Evolutionary conservation across 495 filamentous ascomycete species (phyloP).

Genomic region (Haplographium delicatum): DNA sequence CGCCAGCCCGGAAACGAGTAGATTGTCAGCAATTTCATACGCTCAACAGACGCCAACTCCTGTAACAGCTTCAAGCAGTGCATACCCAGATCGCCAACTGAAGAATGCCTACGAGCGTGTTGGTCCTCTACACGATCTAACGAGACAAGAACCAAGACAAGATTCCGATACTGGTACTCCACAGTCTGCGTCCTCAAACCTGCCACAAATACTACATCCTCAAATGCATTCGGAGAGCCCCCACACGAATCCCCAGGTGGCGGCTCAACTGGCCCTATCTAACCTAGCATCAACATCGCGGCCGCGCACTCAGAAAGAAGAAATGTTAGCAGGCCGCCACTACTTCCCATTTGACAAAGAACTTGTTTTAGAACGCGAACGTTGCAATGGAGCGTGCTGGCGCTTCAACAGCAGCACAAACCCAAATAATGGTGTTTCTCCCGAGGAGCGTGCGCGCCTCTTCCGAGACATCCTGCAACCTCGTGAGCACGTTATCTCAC

Average conservation of each 20-base stretch:
- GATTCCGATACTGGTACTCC: conserved; percentile 23
- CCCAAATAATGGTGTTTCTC: conserved; percentile 66
- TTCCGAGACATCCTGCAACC: conserved; percentile 67
- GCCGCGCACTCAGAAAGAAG: conserved; percentile 74
- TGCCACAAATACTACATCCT: conserved; percentile 38
- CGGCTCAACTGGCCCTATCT: conserved; percentile 55
- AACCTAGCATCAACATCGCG: conserved; percentile 39
- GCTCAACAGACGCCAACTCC: conserved; percentile 39
- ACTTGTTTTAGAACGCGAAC: conserved; percentile 78
- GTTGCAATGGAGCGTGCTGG: conserved; percentile 78
- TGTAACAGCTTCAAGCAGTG: conserved; percentile 40
- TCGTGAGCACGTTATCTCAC: conserved; percentile 42
- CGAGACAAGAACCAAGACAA: conserved; percentile 40
- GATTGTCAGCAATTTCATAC: conserved; percentile 48
- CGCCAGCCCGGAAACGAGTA: conserved; percentile 46
- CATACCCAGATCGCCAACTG: conserved; percentile 40
- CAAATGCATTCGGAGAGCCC: conserved; percentile 40
- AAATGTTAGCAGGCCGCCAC: conserved; percentile 81
- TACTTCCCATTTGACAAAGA: conserved; percentile 75
- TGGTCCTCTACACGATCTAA: conserved; percentile 49
- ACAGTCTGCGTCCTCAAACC: conserved; percentile 26
- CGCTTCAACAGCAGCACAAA: conserved; percentile 88
- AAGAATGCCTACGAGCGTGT: conserved; percentile 49
- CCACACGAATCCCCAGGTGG: conserved; percentile 46
- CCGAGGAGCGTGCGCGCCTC: conserved; percentile 72